These are phyloP conservation scores for Epichloe bromicola DNA, from an alignment of 2,329 filamentous ascomycete genomes.

Conservation along the genomic window DNA sequence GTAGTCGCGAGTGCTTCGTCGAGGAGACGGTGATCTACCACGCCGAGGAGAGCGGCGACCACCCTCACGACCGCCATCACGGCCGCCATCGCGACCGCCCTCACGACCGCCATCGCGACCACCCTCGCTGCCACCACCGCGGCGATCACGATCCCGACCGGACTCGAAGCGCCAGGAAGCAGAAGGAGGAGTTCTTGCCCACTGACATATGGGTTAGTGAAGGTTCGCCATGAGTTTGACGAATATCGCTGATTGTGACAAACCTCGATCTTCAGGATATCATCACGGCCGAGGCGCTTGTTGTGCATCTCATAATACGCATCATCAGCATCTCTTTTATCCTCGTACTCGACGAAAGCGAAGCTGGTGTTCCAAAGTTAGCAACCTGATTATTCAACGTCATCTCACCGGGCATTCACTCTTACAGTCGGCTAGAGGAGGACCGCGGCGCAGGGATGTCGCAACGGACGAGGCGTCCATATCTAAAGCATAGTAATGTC, in stretches of 20 bases:
- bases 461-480: constrained; percentile 93
- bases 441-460: constrained; percentile 95
- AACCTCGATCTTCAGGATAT: constrained; percentile 96
- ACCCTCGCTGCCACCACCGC: constrained; percentile 18
- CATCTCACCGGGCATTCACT: constrained; percentile 15
- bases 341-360: constrained; percentile 98
- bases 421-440: constrained; percentile 89
- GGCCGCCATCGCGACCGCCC: constrained; percentile 56
- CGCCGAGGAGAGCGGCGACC: constrained; percentile 48
- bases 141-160: constrained; percentile 62
- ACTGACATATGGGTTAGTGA: constrained; percentile 40
- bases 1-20: constrained; percentile 64
- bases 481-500: constrained; percentile 44
- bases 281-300: constrained; percentile 92
- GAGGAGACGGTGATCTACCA: constrained; percentile 65
- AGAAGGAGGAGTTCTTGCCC: constrained; percentile 94
- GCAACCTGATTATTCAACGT: background rate
- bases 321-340: constrained; percentile 93
- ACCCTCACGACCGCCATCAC: constrained; percentile 22
- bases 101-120: constrained; percentile 59
- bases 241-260: constrained; percentile 13
- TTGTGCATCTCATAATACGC: constrained; percentile 99
- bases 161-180: constrained; percentile 98
- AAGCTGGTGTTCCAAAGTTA: constrained; percentile 42
- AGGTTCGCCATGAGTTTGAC: too few relatives aligned